phyloP scores from a whole-genome alignment of 78 protist genomes.

The Pelomyxa schiedti region DNA sequence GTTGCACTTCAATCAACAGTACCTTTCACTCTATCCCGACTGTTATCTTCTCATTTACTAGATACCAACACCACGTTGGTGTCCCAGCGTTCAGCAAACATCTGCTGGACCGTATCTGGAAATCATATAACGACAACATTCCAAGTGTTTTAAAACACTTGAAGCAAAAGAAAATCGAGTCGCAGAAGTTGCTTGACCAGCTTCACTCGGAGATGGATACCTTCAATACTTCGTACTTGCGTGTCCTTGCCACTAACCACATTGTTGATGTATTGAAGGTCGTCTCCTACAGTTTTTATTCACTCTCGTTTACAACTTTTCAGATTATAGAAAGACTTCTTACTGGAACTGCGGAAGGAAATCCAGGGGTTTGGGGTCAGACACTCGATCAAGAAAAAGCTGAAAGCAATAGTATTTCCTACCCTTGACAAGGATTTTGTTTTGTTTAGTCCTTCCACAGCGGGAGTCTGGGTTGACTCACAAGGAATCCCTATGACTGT shows the following conservation, averaged over 20 bases:
- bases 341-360: slow-evolving; percentile 57
- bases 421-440: no score
- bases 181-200: no score
- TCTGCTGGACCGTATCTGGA: slow-evolving; percentile 27
- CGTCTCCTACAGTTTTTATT: no score
- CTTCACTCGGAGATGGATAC: no score
- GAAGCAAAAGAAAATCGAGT: no score
- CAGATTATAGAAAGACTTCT: slow-evolving; percentile 50
- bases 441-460: no score
- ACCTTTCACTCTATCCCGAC: no score
- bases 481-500: slow-evolving; percentile 32
- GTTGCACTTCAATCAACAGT: slow-evolving; percentile 39
- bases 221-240: no score
- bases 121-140: slow-evolving; percentile 26
- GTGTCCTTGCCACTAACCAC: no score
- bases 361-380: slow-evolving; percentile 58
- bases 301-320: no score
- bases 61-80: slow-evolving; percentile 38
- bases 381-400: slow-evolving; percentile 51
- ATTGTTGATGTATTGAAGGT: no score
- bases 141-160: slow-evolving; percentile 42
- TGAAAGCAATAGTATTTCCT: slow-evolving; percentile 13
- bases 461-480: slow-evolving; percentile 54
- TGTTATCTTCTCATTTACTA: no score
- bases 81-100: slow-evolving; percentile 15